Evolutionary conservation across 164 flowering plant genomes (phyloP).

Genomic region (Stephania yunnanensis): DNA sequence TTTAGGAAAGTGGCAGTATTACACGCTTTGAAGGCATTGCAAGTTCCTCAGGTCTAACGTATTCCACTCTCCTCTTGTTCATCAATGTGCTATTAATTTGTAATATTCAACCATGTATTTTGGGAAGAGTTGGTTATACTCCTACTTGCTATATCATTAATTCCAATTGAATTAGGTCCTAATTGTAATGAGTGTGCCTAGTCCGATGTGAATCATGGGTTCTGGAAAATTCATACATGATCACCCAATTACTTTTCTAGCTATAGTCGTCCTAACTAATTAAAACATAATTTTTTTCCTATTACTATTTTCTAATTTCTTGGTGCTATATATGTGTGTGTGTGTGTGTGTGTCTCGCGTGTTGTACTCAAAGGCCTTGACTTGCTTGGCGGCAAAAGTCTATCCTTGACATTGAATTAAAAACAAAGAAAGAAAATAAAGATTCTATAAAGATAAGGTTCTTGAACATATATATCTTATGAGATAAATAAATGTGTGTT

Average conservation of each 20-base stretch:
- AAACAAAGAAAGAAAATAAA: background rate
- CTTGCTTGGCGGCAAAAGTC: constrained; percentile 1
- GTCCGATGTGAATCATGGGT: background rate
- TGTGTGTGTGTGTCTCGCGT: background rate
- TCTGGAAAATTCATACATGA: background rate
- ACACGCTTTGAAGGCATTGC: no score
- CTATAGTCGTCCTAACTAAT: background rate
- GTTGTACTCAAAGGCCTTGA: background rate
- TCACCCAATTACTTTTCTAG: background rate
- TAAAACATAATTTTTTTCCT: background rate
- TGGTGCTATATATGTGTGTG: background rate
- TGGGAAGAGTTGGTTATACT: no score
- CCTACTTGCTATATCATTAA: background rate
- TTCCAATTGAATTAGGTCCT: background rate
- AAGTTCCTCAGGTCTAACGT: no score
- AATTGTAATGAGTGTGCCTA: background rate
- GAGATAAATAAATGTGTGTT: no score
- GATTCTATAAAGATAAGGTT: background rate
- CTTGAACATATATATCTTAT: no score
- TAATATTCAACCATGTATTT: no score
- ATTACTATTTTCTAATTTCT: background rate
- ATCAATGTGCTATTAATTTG: no score
- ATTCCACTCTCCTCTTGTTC: no score
- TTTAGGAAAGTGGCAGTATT: no score
- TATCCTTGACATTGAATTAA: constrained; percentile 1